Evolutionary conservation across 1,284 basidiomycete species (phyloP).

Genomic region (Ceratobasidium sp.): DNA sequence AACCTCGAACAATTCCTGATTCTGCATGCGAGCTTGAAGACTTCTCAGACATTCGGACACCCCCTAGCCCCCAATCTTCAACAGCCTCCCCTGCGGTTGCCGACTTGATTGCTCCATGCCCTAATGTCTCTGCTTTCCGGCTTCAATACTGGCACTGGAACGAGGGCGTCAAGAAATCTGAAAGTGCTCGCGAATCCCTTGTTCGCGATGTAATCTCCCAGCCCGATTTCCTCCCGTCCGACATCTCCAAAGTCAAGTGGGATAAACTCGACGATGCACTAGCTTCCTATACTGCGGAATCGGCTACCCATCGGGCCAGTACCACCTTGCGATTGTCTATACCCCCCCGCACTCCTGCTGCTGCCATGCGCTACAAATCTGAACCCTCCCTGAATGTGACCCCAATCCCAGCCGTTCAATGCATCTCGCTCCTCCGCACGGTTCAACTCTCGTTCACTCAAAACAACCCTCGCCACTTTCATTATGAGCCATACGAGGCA

Average conservation of each 20-base stretch:
- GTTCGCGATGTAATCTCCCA: neutral
- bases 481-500: constrained; percentile 27
- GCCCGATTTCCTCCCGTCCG: neutral
- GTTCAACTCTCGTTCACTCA: neutral
- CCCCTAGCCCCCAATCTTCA: neutral
- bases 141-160: constrained; percentile 26
- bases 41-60: neutral
- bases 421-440: neutral
- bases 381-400: neutral
- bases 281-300: neutral
- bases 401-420: neutral
- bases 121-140: constrained; percentile 11
- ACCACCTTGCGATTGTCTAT: neutral
- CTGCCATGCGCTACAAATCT: neutral
- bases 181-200: constrained; percentile 6
- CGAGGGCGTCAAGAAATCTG: constrained; percentile 5
- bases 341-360: constrained; percentile 9
- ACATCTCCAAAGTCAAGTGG: neutral
- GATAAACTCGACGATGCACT: neutral
- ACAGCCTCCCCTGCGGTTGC: neutral
- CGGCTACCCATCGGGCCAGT: neutral
- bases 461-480: constrained; percentile 17
- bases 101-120: constrained; percentile 14
- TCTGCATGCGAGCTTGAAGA: neutral
- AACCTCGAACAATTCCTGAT: constrained; percentile 18